These are phyloP conservation scores for Suillus bovinus DNA, from an alignment of 768 basidiomycete species.

Conservation along the genomic window DNA sequence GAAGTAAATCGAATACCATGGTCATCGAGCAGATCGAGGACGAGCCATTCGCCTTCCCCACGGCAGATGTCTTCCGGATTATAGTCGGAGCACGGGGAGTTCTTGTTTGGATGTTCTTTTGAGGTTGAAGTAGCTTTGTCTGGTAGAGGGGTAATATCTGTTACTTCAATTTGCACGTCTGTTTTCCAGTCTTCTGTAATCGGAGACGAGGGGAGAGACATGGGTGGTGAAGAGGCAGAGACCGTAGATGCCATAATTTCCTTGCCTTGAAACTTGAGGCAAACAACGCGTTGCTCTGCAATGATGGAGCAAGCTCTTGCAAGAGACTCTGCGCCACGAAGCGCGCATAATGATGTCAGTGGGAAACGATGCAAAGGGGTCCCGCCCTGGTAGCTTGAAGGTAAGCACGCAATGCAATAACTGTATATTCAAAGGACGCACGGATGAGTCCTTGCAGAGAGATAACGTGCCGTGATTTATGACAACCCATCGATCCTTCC, in stretches of 20 bases:
- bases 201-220: constrained; percentile 28
- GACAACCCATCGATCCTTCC: constrained; percentile 65
- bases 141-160: not conserved
- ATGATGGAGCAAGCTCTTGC: constrained; percentile 26
- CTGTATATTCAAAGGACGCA: constrained; percentile 30
- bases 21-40: constrained; percentile 52
- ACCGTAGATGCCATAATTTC: not conserved
- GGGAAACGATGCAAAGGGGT: constrained; percentile 41
- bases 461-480: constrained; percentile 56
- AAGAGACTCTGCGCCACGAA: constrained; percentile 49
- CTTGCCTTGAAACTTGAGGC: constrained; percentile 38
- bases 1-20: constrained; percentile 31
- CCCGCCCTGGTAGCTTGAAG: constrained; percentile 34
- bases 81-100: not conserved
- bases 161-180: constrained; percentile 10
- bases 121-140: not conserved
- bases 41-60: constrained; percentile 47
- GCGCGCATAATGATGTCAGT: constrained; percentile 39
- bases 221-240: constrained; percentile 18
- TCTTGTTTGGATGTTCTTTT: constrained; percentile 12
- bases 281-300: constrained; percentile 36
- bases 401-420: not conserved
- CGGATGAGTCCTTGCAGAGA: constrained; percentile 54
- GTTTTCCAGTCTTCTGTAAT: constrained; percentile 16
- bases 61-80: constrained; percentile 13